Conservation (phyloP, 2,329 filamentous ascomycete species). For the Alternaria novae-zelandiae region DNA sequence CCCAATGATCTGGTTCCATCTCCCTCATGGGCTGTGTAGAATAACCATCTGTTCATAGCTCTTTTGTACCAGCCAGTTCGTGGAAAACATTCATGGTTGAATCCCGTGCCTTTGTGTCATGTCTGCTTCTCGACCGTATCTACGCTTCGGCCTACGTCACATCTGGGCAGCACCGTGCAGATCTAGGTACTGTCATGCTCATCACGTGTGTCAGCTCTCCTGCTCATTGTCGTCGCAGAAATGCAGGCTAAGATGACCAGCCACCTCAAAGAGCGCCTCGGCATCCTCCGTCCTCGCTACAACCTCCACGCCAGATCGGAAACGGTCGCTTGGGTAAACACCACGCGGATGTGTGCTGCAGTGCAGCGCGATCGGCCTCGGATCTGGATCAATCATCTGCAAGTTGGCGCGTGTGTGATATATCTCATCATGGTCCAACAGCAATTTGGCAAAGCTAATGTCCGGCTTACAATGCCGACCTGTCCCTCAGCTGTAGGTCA, state of each 20-base stretch:
- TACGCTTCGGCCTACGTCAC: background rate
- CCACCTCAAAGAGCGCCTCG: background rate
- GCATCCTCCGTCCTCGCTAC: background rate
- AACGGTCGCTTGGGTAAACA: background rate
- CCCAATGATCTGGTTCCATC: slow-evolving; percentile 37
- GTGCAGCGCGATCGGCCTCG: background rate
- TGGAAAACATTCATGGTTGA: slow-evolving; percentile 10
- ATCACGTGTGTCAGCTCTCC: background rate
- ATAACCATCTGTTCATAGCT: slow-evolving; percentile 48
- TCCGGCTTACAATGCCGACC: background rate
- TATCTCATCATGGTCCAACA: background rate
- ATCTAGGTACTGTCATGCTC: background rate
- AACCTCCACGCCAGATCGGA: background rate
- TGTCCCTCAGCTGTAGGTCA: background rate
- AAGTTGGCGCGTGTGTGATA: background rate
- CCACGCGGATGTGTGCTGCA: background rate
- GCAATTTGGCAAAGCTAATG: background rate
- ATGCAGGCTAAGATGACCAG: background rate
- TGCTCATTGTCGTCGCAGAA: background rate
- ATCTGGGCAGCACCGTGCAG: background rate
- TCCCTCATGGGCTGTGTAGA: slow-evolving; percentile 45
- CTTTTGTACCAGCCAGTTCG: slow-evolving; percentile 37
- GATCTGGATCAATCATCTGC: background rate
- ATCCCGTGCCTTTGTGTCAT: slow-evolving; percentile 1
- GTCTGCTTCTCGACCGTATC: background rate